Percentiles rank a stretch among this genome's conserved stretches.
These are phyloP conservation scores for Tolypocladium tropicale DNA, from an alignment of 2,329 filamentous ascomycete species.

Conservation along the genomic window DNA sequence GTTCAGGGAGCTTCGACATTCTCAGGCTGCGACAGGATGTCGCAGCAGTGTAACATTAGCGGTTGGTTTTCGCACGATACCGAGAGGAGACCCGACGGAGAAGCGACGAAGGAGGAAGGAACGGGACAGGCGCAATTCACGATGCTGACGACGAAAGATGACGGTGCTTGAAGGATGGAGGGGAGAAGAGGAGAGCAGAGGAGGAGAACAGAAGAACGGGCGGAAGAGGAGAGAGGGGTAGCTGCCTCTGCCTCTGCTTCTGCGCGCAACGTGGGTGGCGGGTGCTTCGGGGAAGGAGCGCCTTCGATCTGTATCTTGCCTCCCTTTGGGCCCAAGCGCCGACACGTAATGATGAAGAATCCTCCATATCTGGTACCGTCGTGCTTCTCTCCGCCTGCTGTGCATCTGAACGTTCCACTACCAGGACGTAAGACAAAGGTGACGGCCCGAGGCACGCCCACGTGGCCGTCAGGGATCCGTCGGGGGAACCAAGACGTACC, in stretches of 20 bases:
- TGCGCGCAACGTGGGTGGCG: too few species aligned
- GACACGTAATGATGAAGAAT: neutral
- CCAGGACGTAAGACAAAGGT: neutral
- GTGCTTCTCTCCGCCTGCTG: neutral
- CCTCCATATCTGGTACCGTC: neutral
- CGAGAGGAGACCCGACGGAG: neutral
- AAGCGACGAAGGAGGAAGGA: neutral
- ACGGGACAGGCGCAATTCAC: neutral
- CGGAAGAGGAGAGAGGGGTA: too few species aligned
- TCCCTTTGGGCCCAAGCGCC: neutral
- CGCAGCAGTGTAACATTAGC: constrained; percentile 2
- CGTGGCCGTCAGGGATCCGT: neutral
- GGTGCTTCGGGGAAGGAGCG: neutral
- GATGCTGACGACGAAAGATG: neutral
- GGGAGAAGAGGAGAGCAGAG: neutral
- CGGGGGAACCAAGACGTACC: neutral
- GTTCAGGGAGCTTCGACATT: constrained; percentile 1
- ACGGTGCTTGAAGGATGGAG: neutral
- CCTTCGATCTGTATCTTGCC: neutral
- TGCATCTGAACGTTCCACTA: neutral
- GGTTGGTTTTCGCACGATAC: neutral
- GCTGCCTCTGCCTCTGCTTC: too few species aligned
- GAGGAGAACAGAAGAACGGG: neutral
- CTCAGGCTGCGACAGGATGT: neutral
- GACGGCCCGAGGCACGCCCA: neutral